Evolutionary conservation across 768 basidiomycete species (phyloP).

Genomic region (Lactifluus subvellereus): DNA sequence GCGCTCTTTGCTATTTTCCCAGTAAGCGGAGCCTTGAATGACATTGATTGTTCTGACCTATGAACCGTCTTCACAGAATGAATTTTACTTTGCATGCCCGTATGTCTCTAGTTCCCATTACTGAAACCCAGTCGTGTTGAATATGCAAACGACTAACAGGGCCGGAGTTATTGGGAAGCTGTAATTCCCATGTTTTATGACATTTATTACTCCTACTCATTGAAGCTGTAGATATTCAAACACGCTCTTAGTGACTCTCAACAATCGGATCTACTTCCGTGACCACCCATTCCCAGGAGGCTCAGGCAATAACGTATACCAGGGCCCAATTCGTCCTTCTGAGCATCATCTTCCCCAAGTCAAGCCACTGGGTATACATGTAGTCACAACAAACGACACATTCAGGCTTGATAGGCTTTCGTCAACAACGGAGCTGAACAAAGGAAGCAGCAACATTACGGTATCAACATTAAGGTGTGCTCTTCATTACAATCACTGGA

Average conservation of each 20-base stretch:
- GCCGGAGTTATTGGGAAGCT: constrained; percentile 24
- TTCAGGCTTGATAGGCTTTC: not conserved
- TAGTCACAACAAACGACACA: not conserved
- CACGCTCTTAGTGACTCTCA: constrained; percentile 27
- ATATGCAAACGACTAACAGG: constrained; percentile 1
- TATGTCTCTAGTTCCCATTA: not conserved
- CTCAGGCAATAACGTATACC: not conserved
- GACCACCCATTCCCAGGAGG: constrained; percentile 1
- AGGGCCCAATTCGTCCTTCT: not conserved
- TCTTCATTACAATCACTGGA: not conserved
- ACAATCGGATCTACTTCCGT: constrained; percentile 16
- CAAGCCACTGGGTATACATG: not conserved
- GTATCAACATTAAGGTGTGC: not conserved
- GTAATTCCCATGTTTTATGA: not conserved
- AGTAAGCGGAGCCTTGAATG: not conserved
- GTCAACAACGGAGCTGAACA: not conserved
- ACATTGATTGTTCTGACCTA: not conserved
- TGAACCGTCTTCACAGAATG: not conserved
- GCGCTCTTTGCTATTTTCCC: constrained; percentile 8
- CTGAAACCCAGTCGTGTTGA: not conserved
- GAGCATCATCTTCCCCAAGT: not conserved
- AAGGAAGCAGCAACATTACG: not conserved
- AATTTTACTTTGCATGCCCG: constrained; percentile 1
- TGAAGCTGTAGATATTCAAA: constrained; percentile 19
- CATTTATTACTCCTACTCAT: not conserved